A percentile compares a stretch with the other conserved stretches of the same genome.
Evolutionary conservation across 768 basidiomycete genomes (phyloP).

Genomic region (Leccinum boreale): DNA sequence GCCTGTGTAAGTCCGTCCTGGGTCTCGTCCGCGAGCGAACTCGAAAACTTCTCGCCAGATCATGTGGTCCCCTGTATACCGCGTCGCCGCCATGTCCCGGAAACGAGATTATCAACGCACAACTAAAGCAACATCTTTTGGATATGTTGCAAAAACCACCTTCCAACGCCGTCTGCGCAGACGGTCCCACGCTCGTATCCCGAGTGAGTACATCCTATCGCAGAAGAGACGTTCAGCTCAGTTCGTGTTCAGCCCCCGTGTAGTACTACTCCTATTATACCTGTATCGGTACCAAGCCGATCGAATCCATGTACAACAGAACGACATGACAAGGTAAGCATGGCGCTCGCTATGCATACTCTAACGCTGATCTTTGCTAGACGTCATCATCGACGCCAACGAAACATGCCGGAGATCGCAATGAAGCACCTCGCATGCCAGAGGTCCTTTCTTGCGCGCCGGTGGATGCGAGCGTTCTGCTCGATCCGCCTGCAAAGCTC

Average conservation of each 20-base stretch:
- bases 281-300: not conserved
- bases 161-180: not conserved
- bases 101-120: not conserved
- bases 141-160: not conserved
- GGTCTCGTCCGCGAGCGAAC: not conserved
- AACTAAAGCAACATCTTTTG: constrained; percentile 2
- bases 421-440: not conserved
- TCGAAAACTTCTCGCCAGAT: not conserved
- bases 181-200: not conserved
- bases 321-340: constrained; percentile 3
- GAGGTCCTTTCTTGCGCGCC: constrained; percentile 1
- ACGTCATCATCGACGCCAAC: constrained; percentile 1
- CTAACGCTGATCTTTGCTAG: constrained; percentile 3
- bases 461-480: not conserved
- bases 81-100: not conserved
- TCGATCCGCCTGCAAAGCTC: not conserved
- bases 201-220: constrained; percentile 1
- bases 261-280: not conserved
- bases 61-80: constrained; percentile 6
- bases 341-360: not conserved
- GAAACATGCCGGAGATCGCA: not conserved
- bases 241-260: not conserved
- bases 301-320: not conserved
- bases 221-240: not conserved
- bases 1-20: constrained; percentile 5